Base-by-base conservation (phyloP, 73 alveolate genomes). In the Tetrahymena thermophila region DNA sequence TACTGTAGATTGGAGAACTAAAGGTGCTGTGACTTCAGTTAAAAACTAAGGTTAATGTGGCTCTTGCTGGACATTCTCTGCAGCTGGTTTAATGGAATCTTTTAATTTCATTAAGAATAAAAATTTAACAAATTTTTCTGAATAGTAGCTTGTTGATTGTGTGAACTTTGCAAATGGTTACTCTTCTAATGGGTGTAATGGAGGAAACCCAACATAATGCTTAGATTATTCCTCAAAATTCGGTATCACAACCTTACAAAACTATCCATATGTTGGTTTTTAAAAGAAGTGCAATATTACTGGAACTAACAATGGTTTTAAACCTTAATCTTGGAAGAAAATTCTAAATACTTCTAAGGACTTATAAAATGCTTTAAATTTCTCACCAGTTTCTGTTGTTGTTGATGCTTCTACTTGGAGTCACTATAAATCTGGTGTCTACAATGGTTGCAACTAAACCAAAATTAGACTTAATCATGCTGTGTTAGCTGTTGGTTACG, bases 61-160 rank as follows among this genome's bases (percentile, higher is more conserved):
- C 21, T 58, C 98, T 57, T 98, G 99, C 96, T 98, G 99, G 99
- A 96, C 98, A 43, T 98, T 98, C 97, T 96, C 98, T 13, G 97
- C 99, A 10, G 94, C 94, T 57, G 99, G 98, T 10, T 96, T 98
- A 25, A 93, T 98, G 34, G 99, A 98, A 96, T n/a, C n/a, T n/a
- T n/a, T n/a, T n/a, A n/a, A n/a, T n/a, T n/a, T n/a, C n/a, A n/a
- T n/a, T n/a, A n/a, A 95, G 55, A 85, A 84, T 83, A 71, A 93
- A 16, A 34, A 56, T 16, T 37, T 44, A 40, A 94, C 94, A 85
- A 85, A 28, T 0, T 94, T 98, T 56, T 85, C 98, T 38, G 98
- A 97, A 84, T 96, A 98, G 94, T 84, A 97, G 58, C 93, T 98
- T 9, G 98, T 98, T 35, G 98, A 97, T 94, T 98, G 99, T 95